These are phyloP conservation scores for Hibiscus syriacus DNA, from an alignment of 345 rosid species.

Conservation along the genomic window DNA sequence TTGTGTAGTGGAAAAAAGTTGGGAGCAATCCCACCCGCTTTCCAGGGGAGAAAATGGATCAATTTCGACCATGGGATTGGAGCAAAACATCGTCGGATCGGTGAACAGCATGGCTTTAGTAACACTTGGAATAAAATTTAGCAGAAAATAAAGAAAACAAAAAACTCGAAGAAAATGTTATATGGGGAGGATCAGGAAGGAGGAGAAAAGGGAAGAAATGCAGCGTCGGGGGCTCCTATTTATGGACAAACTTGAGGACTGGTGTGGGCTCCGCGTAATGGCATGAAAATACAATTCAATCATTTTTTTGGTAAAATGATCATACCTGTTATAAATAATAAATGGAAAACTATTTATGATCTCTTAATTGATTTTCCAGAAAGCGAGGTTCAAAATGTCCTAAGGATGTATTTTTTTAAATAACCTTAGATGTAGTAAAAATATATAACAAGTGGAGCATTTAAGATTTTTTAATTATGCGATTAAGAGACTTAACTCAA, in stretches of 20 bases:
- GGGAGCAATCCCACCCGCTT: no score
- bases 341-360: no score
- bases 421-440: no score
- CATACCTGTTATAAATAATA: neutral
- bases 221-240: slow-evolving; percentile 49
- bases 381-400: no score
- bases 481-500: no score
- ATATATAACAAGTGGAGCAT: no score
- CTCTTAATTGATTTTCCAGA: no score
- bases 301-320: slow-evolving; percentile 19
- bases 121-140: neutral
- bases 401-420: no score
- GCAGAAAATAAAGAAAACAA: neutral
- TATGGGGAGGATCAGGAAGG: slow-evolving; percentile 41
- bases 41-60: slow-evolving; percentile 35
- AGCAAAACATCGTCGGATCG: slow-evolving; percentile 22
- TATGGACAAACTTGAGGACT: slow-evolving; percentile 22
- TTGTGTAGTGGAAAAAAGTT: slow-evolving; percentile 25
- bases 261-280: slow-evolving; percentile 16
- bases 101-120: slow-evolving; percentile 41
- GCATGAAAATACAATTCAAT: slow-evolving; percentile 2
- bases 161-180: neutral
- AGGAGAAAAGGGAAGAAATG: no score
- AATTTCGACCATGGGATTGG: neutral
- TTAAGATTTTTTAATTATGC: no score